Conservation (phyloP, 2,329 filamentous ascomycete genomes). For the Fusarium napiforme region DNA sequence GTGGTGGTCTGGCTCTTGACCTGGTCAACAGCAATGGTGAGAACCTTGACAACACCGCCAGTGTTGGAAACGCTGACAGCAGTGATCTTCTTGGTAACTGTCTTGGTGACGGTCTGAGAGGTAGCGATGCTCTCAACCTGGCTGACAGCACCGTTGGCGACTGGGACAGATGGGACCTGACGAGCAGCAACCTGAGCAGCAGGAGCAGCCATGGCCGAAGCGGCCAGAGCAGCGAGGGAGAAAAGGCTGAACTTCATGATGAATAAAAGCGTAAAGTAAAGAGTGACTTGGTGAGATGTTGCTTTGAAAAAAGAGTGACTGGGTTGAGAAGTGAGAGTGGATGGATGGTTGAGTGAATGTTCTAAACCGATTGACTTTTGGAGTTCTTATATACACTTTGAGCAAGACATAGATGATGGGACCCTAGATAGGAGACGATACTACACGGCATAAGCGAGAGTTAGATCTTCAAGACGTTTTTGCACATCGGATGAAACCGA, state of each 20-base stretch:
- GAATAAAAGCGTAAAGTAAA: slow-evolving; percentile 1
- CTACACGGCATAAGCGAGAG: slow-evolving; percentile 6
- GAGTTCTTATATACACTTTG: slow-evolving; percentile 7
- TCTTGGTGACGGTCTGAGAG: slow-evolving; percentile 22
- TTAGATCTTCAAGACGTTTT: slow-evolving; percentile 6
- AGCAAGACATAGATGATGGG: rapidly evolving
- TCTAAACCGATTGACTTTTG: background rate
- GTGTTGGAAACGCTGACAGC: slow-evolving; percentile 7
- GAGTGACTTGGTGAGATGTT: slow-evolving; percentile 29
- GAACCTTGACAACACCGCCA: slow-evolving; percentile 20
- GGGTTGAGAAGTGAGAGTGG: slow-evolving; percentile 6
- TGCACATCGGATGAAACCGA: background rate
- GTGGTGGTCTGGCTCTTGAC: slow-evolving; percentile 10
- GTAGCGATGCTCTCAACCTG: background rate
- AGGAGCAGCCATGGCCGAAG: slow-evolving; percentile 15
- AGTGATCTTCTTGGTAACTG: slow-evolving; percentile 23
- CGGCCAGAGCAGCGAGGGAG: slow-evolving; percentile 15
- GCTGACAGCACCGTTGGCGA: background rate
- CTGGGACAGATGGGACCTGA: background rate
- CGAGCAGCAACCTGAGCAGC: background rate
- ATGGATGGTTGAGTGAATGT: background rate
- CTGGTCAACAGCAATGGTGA: slow-evolving; percentile 19
- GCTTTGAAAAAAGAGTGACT: slow-evolving; percentile 14
- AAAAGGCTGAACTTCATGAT: slow-evolving; percentile 29
- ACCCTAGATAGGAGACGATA: slow-evolving; percentile 6